Evolutionary conservation across 2,329 filamentous ascomycete species (phyloP), one percentile per base, ranked within the genome.

Genomic region (Kalaharituber pfeilii): DNA sequence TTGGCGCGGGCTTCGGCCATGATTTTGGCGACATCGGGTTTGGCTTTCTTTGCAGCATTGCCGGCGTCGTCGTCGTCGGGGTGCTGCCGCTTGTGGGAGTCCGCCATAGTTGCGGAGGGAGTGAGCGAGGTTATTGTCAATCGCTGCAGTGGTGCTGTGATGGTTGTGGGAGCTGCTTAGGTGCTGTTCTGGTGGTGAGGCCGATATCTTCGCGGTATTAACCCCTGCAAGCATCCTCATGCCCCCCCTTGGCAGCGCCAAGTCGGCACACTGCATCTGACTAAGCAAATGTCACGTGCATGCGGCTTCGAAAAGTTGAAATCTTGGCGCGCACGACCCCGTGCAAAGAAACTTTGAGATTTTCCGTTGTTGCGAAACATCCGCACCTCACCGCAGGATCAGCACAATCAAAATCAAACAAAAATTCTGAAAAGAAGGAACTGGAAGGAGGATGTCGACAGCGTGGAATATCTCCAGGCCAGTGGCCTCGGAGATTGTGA

Each of bases 401-500:
- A n/a, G n/a, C n/a, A n/a, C n/a, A n/a, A n/a, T n/a, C n/a, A n/a
- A n/a, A n/a, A n/a, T 13, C 33, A 13, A 6, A 18, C 33, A 2
- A 36, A n/a, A n/a, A n/a, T n/a, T n/a, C n/a, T n/a, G n/a, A n/a
- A n/a, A n/a, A n/a, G n/a, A n/a, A n/a, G n/a, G n/a, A n/a, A n/a
- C n/a, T n/a, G n/a, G n/a, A n/a, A n/a, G n/a, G n/a, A 36, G 25
- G 42, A 47, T 47, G 42, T 5, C 42, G 4, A 47, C 42, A 20
- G 42, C 42, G 2, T 47, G 42, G 42, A 83, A 83, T 67, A 78
- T 82, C 64, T 79, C 84, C 58, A 84, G 88, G 66, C 88, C 91
- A 45, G 78, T 94, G 59, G 76, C 84, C 60, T 93, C 87, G 65
- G 75, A 81, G 66, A 83, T 98, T 65, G 78, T 82, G 67, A 82